Base-by-base conservation (phyloP, 2,329 filamentous ascomycete genomes). In the Diaporthe humulicola region DNA sequence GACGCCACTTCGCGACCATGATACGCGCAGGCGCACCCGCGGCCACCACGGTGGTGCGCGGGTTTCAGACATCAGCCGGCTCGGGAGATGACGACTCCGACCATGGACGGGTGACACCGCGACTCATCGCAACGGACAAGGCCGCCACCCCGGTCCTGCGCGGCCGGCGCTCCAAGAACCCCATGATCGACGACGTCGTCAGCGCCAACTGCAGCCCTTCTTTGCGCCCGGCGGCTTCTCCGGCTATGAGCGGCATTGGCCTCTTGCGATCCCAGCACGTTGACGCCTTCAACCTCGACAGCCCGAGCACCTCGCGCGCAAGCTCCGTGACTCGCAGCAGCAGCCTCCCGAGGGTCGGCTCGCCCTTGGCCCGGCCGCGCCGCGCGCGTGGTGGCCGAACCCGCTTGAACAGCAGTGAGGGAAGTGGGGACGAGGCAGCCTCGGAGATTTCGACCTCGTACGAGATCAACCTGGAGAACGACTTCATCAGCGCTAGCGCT, bases 381-480 rank as follows among this genome's bases (percentile, higher is more conserved):
- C 73, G 45, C 58, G 80, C 78, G 28, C 79, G 78, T 40, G 80
- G 80, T 56, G 76, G 7, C 77, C 74, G 8, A 78, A 77, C n/a
- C n/a, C 83, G 82, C 25, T 78, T 90, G 88, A 75, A 86, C 87
- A 73, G 86, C 58, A 87, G 86, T 81, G 91, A 85, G 79, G 89
- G 86, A 79, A 90, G 88, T 78, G 93, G 90, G 78, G 92, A 93
- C 78, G 91, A 91, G 78, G 92, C 93, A 77, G 87, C 88, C 54
- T 96, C 93, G 1, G 94, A 96, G 79, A 90, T 90, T 36, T 88
- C 87, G 81, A 94, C 94, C 70, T 94, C 92, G 81, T 98, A 98
- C 81, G 94, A 98, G 84, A 92, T 98, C 77, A 91, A 91, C 70
- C 88, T 98, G 50, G 94, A 97, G 78, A 86, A 95, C 76, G 96